Evolutionary conservation across 2,329 filamentous ascomycete species (phyloP).

Genomic region (Aspergillus hortae): DNA sequence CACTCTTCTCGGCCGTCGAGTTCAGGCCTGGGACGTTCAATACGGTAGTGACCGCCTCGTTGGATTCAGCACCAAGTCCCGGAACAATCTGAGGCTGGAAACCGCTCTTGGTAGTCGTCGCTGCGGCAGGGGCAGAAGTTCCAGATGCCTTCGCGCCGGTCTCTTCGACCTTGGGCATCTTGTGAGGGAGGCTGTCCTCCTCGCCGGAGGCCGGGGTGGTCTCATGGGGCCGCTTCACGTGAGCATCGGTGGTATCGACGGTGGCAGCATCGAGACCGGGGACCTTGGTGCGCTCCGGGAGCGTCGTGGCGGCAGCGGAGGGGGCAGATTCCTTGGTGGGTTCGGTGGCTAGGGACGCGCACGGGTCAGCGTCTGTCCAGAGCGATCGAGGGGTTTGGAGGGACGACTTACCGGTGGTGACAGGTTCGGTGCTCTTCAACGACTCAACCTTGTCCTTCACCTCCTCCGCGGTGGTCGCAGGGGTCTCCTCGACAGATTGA

Average conservation of each 20-base stretch:
- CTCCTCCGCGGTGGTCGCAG: conserved; percentile 6
- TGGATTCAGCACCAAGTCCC: conserved; percentile 17
- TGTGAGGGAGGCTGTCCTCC: conserved; percentile 30
- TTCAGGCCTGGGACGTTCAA: conserved; percentile 13
- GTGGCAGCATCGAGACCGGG: conserved; percentile 10
- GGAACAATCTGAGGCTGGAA: conserved; percentile 19
- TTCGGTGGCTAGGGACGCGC: background rate
- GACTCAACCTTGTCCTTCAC: conserved; percentile 4
- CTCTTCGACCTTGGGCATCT: conserved; percentile 34
- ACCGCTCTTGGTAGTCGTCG: conserved; percentile 6
- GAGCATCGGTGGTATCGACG: conserved; percentile 18
- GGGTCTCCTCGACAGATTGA: background rate
- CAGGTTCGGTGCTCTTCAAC: background rate
- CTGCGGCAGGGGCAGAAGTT: background rate
- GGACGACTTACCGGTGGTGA: background rate
- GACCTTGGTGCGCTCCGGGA: conserved; percentile 19
- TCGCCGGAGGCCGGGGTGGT: conserved; percentile 28
- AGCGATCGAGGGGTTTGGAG: background rate
- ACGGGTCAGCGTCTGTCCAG: background rate
- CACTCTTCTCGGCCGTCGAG: conserved; percentile 1
- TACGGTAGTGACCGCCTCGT: conserved; percentile 10
- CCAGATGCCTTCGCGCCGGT: conserved; percentile 2
- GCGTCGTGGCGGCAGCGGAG: conserved; percentile 8
- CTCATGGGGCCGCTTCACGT: conserved; percentile 36
- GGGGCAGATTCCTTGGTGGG: conserved; percentile 8